Percentiles rank a stretch among this genome's conserved stretches.
Conservation (phyloP, 129 eudicot species). For the Pseudognaphalium luteoalbum region DNA sequence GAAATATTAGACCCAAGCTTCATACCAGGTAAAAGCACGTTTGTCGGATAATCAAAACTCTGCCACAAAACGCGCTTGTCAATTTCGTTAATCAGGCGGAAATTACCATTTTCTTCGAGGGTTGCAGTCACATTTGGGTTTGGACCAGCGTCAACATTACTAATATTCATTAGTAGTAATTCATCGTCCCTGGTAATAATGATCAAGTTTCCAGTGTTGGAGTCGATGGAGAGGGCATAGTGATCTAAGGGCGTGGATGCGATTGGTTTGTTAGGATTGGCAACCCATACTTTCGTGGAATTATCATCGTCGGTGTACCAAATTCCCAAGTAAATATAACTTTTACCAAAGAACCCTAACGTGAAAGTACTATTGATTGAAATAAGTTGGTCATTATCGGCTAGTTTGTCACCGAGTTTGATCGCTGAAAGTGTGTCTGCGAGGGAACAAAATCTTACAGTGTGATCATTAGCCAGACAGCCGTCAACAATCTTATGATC, state of each 20-base stretch:
- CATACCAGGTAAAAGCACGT: too few relatives aligned
- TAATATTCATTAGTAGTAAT: background rate
- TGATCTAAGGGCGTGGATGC: too few relatives aligned
- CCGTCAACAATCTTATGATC: conserved; percentile 8
- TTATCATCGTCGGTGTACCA: conserved; percentile 24
- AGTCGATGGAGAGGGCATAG: conserved; percentile 25
- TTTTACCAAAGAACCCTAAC: conserved; percentile 27
- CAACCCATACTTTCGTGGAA: conserved; percentile 33
- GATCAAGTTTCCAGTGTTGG: conserved; percentile 18
- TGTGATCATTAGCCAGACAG: conserved; percentile 2
- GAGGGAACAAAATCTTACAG: background rate
- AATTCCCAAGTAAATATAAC: conserved; percentile 34
- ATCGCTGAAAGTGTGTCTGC: conserved; percentile 3
- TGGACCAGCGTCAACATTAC: too few relatives aligned
- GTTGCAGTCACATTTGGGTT: too few relatives aligned
- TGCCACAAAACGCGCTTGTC: too few relatives aligned
- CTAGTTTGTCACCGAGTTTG: conserved; percentile 17
- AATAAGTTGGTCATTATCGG: conserved; percentile 7
- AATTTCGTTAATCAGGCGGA: too few relatives aligned
- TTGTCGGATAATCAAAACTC: too few relatives aligned
- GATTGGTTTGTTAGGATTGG: conserved; percentile 35
- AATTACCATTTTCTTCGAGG: too few relatives aligned
- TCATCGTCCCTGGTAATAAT: background rate
- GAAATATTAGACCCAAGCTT: too few relatives aligned
- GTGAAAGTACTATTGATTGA: conserved; percentile 22